Evolutionary conservation across 2,329 filamentous ascomycete species (phyloP), one percentile per base, ranked within the genome.

Genomic region (Colletotrichum navitas): DNA sequence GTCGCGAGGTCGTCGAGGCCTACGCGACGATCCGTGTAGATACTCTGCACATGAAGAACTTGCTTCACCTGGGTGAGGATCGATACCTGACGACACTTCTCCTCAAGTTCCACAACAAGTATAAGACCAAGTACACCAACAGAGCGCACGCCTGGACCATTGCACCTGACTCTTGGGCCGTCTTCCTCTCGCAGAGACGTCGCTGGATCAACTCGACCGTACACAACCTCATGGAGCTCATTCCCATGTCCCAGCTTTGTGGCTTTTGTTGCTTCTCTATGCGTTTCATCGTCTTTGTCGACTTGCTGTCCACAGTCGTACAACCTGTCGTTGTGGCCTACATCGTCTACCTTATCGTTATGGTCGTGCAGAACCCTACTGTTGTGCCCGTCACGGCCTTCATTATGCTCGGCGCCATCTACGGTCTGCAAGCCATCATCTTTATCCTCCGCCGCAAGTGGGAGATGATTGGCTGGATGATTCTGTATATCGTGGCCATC

Each of bases 261-360:
- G 96, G 96, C 84, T 99, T 99, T 91, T 99, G 96, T 88, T 99
- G 96, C 84, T 99, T 99, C 87, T 97, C 93, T 83, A 99, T 99
- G 96, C 92, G 96, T 78, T 99, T 99, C 82, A 89, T 99, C 71
- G 95, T 99, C 76, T 97, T 99, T 79, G 82, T 99, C 76, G 96
- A 99, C 82, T 85, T 99, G 76, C 86, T 99, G 74, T 96, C 93
- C 67, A 99, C 96, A 1, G 84, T 98, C 67, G 91, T 98, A 60
- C 94, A 97, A 80, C 96, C 96, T 3, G 94, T 98, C 71, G 96
- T 93, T 1, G 87, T 98, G 26, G 93, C 90, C 12, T 99, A 98
- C 79, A 92, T 99, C 75, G 88, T 89, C 68, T 99, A 98, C 81
- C 88, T 99, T 71, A 92, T 99, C 79, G 92, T 94, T 60, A 87